Evolutionary conservation across 192 early-diverging fungal species (phyloP), one percentile per base, ranked within the genome.

Genomic region (Backusella tuberculispora): DNA sequence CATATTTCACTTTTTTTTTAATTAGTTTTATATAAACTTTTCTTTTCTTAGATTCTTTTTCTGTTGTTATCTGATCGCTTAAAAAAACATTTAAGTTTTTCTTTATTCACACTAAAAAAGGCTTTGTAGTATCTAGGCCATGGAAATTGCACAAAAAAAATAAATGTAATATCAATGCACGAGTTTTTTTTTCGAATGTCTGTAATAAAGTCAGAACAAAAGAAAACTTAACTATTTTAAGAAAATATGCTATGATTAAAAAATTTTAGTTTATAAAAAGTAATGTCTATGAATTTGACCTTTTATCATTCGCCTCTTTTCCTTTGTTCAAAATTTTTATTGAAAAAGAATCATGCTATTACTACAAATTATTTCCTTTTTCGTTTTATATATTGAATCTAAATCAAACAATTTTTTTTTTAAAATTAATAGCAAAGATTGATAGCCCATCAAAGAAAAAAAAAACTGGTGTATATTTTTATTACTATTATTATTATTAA

Each of bases 181-280:
- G 50, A 56, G 50, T 60, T 60, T 60, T 50, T 60, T 60, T 14
- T 21, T 24, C 19, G 24, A 56, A 56, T 21, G 8, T 24, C 8
- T 21, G 6, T 56, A 9, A 56, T 60, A 60, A 60, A 60, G 21
- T 26, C 53, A 26, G 53, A 60, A 26, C 21, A 10, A 60, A 60
- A 60, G 26, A 26, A 24, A 26, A 60, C 26, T 60, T 21, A 26
- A 26, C 53, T 60, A 19, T 12, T 60, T 26, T 60, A 60, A 60
- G 53, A 60, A 60, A 13, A 9, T 60, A 12, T 26, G 26, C 53
- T 60, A 60, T 60, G 9, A 60, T 60, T 60, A 60, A 60, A 60
- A 60, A 13, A 60, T 12, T 9, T 24, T 60, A 60, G 53, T n/a
- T 12, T 60, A 8, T 10, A 60, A 19, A 26, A 12, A 60, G 12